Base-by-base conservation (phyloP, 345 rosid genomes). In the Citrus glauca region DNA sequence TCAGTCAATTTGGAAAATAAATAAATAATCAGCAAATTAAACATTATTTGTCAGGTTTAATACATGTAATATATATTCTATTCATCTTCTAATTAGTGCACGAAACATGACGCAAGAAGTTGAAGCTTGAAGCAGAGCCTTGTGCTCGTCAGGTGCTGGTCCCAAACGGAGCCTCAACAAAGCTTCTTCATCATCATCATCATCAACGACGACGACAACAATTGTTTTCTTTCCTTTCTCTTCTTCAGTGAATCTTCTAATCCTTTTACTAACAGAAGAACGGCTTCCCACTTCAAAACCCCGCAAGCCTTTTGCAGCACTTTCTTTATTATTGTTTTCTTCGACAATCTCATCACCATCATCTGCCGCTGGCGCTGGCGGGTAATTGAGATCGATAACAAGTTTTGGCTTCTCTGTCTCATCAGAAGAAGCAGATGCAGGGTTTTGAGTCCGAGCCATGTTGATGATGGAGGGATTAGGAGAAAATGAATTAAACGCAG, bases 101-200 rank as follows among this genome's bases (percentile, higher is more conserved):
- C 14, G 50, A 45, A 45, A 16, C 25, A 19, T 30, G 62, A 9
- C 20, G 32, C 30, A 16, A 8, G 64, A 56, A 48, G 14, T 45
- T 25, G 73, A 70, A 50, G 40, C 73, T 50, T 72, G 45, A 33
- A 20, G 20, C 28, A 35, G 13, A 33, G 48, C 22, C 65, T 14
- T n/a, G 6, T 35, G 13, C n/a, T n/a, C 50, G 14, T 3, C 17
- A 11, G 13, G 50, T 24, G 45, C 50, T 4, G 50, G 11, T 3
- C 66, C 66, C 76, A 72, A 72, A 30, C 76, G 66, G 35, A 72
- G 76, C 50, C 24, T 30, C 53, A 72, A 59, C 66, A 56, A 72
- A 37, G 17, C 72, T 42, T 45, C 10, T 7, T 38, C 42, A 1
- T 38, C 72, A 14, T n/a, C 33, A 28, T 27, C 30, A 20, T 13